Base-by-base conservation (phyloP, 371 early-diverging fungal genomes). In the Paraphysoderma sedebokerense region DNA sequence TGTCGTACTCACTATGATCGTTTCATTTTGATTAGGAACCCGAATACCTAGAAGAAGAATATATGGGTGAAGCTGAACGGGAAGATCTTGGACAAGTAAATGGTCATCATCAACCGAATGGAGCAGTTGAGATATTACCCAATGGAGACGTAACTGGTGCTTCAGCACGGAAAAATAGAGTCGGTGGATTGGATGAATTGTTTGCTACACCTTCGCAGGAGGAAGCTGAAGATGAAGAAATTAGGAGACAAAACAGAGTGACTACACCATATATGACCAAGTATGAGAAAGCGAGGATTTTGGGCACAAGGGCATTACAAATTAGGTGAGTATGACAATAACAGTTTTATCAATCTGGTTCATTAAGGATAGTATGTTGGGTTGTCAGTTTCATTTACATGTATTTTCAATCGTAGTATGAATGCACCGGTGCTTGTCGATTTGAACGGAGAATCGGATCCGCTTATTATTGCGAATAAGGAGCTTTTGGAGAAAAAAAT, bases 231-330 rank as follows among this genome's bases (percentile, higher is more conserved):
- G 37, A 5, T 24, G 38, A 38, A 24, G 12, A 15, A 11, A 15
- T 8, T 11, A 8, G 15, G 12, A 38, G 24, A 24, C 35, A 79
- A 38, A n/a, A n/a, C n/a, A 70, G 81, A 44, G 68, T 80, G 49
- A 98, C 99, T 5, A 92, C 96, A n/a, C 95, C 98, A 17, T 93
- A 91, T 61, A 89, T 99, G 92, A 98, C 99, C 38, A 98, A 98
- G 66, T 99, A 97, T 66, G 99, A 99, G 67, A 81, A 87, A 46
- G 98, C 99, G 36, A 77, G 96, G 53, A 79, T 98, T 42, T 71
- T 98, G 34, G 99, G 99, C 26, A 85, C 92, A 3, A 74, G 87
- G 17, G 87, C 87, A 6, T 69, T 85, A 48, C 85, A 86, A 57
- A 75, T 86, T 47, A 81, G 77, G 77, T 77, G 65, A 46, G 12